phyloP scores from a whole-genome alignment of 495 filamentous ascomycete genomes.

The Penicillium paxilli region DNA sequence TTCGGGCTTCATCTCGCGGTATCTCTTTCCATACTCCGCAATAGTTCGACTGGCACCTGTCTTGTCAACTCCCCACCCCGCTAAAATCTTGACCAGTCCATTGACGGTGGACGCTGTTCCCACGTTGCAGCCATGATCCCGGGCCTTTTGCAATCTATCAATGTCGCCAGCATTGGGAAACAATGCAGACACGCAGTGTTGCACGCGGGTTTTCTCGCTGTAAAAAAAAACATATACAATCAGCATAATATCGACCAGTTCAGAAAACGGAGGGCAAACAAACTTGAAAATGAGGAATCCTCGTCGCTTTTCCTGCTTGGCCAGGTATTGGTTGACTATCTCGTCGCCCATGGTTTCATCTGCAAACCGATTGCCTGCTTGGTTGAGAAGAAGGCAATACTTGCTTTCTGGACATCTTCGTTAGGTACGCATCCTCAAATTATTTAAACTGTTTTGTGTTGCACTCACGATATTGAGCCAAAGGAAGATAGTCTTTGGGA shows the following conservation, averaged over 20 bases:
- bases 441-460: not conserved
- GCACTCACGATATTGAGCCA: constrained; percentile 26
- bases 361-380: constrained; percentile 17
- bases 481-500: constrained; percentile 23
- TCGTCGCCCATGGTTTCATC: constrained; percentile 28
- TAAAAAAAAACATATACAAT: not conserved
- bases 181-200: constrained; percentile 21
- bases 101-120: constrained; percentile 15
- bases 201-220: constrained; percentile 21
- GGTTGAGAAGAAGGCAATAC: constrained; percentile 22
- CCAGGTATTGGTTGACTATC: constrained; percentile 31
- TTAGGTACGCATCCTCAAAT: not conserved
- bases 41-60: constrained; percentile 13
- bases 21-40: constrained; percentile 13
- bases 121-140: constrained; percentile 25
- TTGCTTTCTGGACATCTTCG: constrained; percentile 23
- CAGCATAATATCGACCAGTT: not conserved
- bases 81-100: constrained; percentile 12
- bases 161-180: constrained; percentile 29
- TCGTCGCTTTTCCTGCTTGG: constrained; percentile 27
- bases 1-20: constrained; percentile 10
- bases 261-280: not conserved
- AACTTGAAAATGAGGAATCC: constrained; percentile 29
- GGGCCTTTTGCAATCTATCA: constrained; percentile 28
- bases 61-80: constrained; percentile 17